These are phyloP conservation scores for Mortierella sp. DNA, from an alignment of 371 early-diverging fungal species.

Conservation along the genomic window DNA sequence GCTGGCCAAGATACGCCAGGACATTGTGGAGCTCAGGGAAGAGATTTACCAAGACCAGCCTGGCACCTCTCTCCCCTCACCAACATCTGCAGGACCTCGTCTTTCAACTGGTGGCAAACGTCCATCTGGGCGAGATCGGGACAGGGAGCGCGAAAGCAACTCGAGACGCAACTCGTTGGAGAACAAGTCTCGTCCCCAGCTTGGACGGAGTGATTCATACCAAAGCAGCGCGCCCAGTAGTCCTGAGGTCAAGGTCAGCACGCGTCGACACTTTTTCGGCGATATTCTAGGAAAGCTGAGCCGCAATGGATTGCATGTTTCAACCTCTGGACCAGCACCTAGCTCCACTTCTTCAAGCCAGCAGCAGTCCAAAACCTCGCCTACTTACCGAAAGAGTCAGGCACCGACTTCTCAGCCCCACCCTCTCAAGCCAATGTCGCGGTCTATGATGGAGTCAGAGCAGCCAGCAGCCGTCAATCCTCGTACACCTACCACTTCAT, in stretches of 20 bases:
- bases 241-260: conserved; percentile 20
- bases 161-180: conserved; percentile 36
- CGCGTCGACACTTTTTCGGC: conserved; percentile 24
- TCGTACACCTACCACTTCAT: conserved; percentile 9
- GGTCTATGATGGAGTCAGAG: neutral
- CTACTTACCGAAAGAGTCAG: conserved; percentile 15
- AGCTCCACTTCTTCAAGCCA: conserved; percentile 8
- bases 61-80: neutral
- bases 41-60: conserved; percentile 42
- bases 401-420: conserved; percentile 12
- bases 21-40: conserved; percentile 40
- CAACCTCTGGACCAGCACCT: conserved; percentile 14
- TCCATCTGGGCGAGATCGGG: conserved; percentile 6
- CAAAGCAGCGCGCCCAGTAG: conserved; percentile 28
- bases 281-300: conserved; percentile 31
- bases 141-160: conserved; percentile 14
- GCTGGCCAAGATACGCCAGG: conserved; percentile 41
- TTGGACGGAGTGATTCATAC: conserved; percentile 15
- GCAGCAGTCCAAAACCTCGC: conserved; percentile 6
- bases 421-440: conserved; percentile 15
- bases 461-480: neutral
- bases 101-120: conserved; percentile 2
- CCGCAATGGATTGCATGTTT: conserved; percentile 15
- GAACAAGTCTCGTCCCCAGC: conserved; percentile 17
- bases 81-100: neutral